Conservation (phyloP, 148 eudicot genomes). For the Diospyros lotus region DNA sequence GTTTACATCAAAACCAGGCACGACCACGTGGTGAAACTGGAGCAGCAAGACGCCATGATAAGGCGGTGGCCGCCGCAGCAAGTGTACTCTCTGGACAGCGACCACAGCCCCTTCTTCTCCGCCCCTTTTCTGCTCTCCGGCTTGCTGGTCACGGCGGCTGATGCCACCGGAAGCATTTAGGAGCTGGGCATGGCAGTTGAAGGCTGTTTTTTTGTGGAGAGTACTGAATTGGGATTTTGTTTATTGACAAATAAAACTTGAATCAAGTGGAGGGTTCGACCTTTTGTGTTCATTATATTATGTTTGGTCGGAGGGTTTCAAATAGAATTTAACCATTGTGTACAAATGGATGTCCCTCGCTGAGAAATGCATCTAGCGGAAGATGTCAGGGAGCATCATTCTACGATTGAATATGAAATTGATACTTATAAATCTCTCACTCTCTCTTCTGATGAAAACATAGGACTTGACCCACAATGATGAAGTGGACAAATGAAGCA, state of each 20-base stretch:
- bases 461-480: too few species aligned
- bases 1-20: constrained; percentile 58
- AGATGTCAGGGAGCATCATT: too few species aligned
- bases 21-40: constrained; percentile 49
- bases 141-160: constrained; percentile 56
- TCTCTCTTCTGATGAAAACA: too few species aligned
- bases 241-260: neutral
- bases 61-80: constrained; percentile 58
- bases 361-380: too few species aligned
- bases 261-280: neutral
- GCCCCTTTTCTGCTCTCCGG: constrained; percentile 53
- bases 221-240: neutral
- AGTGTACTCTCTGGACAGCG: constrained; percentile 62
- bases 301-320: neutral
- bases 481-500: too few species aligned
- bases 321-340: too few species aligned
- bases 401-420: too few species aligned
- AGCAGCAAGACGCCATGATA: constrained; percentile 75
- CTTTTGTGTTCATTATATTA: neutral
- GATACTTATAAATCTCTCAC: too few species aligned
- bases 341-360: too few species aligned
- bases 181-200: neutral
- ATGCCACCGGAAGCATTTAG: neutral
- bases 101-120: constrained; percentile 76
- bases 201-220: too few species aligned